Percentiles rank a stretch among this genome's conserved stretches.
phyloP scores from a whole-genome alignment of 768 basidiomycete species.

The Amanita brunnescens region DNA sequence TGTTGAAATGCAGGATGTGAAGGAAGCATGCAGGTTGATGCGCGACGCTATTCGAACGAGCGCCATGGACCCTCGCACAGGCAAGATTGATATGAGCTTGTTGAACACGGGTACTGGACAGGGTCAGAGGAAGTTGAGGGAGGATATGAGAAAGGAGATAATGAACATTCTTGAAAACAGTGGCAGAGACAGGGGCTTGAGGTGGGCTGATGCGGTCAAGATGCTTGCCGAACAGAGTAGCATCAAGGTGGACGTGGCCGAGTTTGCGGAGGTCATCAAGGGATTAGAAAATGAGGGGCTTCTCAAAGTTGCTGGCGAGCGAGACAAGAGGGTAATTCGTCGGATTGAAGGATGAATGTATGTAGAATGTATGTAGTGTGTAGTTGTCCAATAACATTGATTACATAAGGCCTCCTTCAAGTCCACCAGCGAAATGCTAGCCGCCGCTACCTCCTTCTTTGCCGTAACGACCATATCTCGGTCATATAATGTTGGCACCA shows the following conservation, averaged over 20 bases:
- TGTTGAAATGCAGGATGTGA: conserved; percentile 82
- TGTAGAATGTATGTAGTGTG: no score
- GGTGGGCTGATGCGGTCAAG: conserved; percentile 79
- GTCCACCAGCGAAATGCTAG: conserved; percentile 43
- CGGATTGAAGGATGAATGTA: conserved; percentile 43
- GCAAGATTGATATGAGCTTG: conserved; percentile 95
- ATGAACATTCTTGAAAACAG: conserved; percentile 50
- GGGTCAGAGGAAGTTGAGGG: conserved; percentile 76
- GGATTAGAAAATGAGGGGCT: conserved; percentile 78
- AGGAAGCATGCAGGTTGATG: conserved; percentile 92
- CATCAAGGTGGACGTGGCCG: conserved; percentile 65
- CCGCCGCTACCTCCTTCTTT: conserved; percentile 80
- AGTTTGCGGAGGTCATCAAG: conserved; percentile 76
- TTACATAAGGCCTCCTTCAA: neutral
- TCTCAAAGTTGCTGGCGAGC: conserved; percentile 80
- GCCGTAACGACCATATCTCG: conserved; percentile 73
- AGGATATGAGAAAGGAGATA: conserved; percentile 86
- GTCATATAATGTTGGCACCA: conserved; percentile 51
- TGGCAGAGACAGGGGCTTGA: conserved; percentile 51
- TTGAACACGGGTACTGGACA: conserved; percentile 89
- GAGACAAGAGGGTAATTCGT: conserved; percentile 76
- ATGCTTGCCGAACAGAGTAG: conserved; percentile 78
- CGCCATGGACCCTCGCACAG: conserved; percentile 93
- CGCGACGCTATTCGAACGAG: conserved; percentile 91
- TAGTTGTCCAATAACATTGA: no score